These are phyloP conservation scores for Lasiodiplodia sp. DNA, from an alignment of 2,329 filamentous ascomycete genomes.

Conservation along the genomic window DNA sequence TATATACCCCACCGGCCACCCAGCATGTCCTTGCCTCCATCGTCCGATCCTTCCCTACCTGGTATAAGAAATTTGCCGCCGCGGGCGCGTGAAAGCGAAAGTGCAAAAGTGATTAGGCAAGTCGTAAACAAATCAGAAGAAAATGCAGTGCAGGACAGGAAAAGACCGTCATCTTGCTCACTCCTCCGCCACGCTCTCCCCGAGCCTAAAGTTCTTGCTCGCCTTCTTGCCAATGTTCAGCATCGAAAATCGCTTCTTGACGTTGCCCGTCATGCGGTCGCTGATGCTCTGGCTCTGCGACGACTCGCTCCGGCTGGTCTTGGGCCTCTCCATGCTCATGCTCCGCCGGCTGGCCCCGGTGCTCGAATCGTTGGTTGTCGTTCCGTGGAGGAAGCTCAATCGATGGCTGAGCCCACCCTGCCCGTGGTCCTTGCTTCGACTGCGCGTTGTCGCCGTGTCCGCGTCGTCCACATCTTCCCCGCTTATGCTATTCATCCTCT, in stretches of 20 bases:
- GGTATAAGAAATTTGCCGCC: slow-evolving; percentile 18
- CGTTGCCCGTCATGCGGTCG: slow-evolving; percentile 58
- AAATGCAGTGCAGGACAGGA: not conserved
- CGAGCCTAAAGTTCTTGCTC: slow-evolving; percentile 55
- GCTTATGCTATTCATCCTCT: slow-evolving; percentile 2
- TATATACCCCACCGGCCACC: not conserved
- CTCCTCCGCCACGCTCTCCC: slow-evolving; percentile 33
- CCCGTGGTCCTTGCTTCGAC: slow-evolving; percentile 43
- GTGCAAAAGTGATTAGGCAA: slow-evolving; percentile 18
- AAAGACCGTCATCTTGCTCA: slow-evolving; percentile 17
- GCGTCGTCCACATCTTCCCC: not conserved
- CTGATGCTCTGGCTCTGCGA: slow-evolving; percentile 48
- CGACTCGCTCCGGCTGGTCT: slow-evolving; percentile 36
- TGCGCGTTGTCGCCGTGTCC: slow-evolving; percentile 32
- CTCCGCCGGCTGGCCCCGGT: slow-evolving; percentile 26
- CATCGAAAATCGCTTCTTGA: slow-evolving; percentile 80
- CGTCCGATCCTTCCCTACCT: slow-evolving; percentile 9
- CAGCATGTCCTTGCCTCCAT: slow-evolving; percentile 1
- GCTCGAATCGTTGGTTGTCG: slow-evolving; percentile 28
- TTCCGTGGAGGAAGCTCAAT: slow-evolving; percentile 40
- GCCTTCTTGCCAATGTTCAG: slow-evolving; percentile 76
- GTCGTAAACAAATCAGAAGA: slow-evolving; percentile 22
- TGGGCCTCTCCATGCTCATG: slow-evolving; percentile 34
- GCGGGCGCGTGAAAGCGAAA: slow-evolving; percentile 9
- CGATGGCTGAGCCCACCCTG: slow-evolving; percentile 30